Conservation (phyloP, 257 asterid species). For the Penstemon eatonii region DNA sequence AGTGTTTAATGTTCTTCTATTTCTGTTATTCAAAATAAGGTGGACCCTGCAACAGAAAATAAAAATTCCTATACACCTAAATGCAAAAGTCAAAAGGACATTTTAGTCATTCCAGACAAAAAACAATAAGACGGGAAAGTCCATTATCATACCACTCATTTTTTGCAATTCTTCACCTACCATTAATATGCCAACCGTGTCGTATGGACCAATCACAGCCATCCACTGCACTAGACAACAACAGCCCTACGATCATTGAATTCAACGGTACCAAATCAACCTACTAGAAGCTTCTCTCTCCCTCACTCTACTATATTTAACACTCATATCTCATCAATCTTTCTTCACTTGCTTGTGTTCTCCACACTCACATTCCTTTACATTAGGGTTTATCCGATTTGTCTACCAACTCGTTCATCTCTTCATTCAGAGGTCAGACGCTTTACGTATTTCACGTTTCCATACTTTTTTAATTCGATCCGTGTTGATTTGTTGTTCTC, state of each 20-base stretch:
- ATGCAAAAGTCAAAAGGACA: not conserved
- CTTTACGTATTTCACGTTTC: slow-evolving; percentile 11
- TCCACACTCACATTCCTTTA: slow-evolving; percentile 34
- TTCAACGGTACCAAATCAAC: slow-evolving; percentile 38
- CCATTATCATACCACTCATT: slow-evolving; percentile 13
- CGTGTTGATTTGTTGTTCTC: not conserved
- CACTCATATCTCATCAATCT: not conserved
- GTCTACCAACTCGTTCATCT: slow-evolving; percentile 14
- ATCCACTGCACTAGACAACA: slow-evolving; percentile 16
- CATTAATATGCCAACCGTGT: slow-evolving; percentile 31
- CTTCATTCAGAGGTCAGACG: slow-evolving; percentile 37
- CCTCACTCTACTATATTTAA: slow-evolving; percentile 11
- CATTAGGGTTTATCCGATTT: slow-evolving; percentile 6
- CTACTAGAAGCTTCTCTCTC: slow-evolving; percentile 40
- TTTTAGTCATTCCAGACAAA: not conserved
- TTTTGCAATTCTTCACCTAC: slow-evolving; percentile 33
- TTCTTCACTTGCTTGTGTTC: slow-evolving; percentile 36
- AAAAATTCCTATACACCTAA: too few relatives aligned
- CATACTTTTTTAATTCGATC: not conserved
- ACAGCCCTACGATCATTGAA: slow-evolving; percentile 35
- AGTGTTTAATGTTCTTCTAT: too few relatives aligned
- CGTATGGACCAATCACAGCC: slow-evolving; percentile 36
- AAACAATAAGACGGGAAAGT: not conserved
- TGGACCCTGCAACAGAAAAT: too few relatives aligned
- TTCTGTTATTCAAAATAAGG: too few relatives aligned